phyloP scores from a whole-genome alignment of 2,329 filamentous ascomycete genomes.

The Davidsoniella eucalypti region DNA sequence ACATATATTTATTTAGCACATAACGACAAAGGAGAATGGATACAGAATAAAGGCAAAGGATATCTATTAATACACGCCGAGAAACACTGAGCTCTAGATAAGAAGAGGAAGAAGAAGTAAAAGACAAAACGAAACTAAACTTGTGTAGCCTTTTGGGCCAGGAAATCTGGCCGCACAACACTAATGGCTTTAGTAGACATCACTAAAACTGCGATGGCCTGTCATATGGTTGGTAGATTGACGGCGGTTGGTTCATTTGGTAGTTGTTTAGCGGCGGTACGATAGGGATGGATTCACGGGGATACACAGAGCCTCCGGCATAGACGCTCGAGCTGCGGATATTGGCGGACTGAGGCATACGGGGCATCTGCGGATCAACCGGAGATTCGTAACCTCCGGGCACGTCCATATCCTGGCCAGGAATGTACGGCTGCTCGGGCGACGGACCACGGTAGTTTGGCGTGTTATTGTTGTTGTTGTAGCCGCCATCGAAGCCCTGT shows the following conservation, averaged over 20 bases:
- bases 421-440: background rate
- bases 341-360: background rate
- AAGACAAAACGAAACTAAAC: background rate
- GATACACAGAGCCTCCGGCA: background rate
- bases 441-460: background rate
- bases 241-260: background rate
- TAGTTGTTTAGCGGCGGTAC: background rate
- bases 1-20: background rate
- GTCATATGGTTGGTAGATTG: background rate
- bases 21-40: background rate
- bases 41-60: too few species aligned
- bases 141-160: background rate
- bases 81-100: background rate
- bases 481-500: background rate
- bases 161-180: background rate
- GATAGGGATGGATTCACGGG: conserved; percentile 4
- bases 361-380: conserved; percentile 2
- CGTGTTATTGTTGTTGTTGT: background rate
- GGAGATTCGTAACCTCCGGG: background rate
- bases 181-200: background rate
- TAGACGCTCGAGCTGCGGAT: conserved; percentile 1
- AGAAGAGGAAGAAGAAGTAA: background rate
- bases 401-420: background rate
- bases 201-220: background rate
- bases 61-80: background rate